Evolutionary conservation across 371 early-diverging fungal species (phyloP), one percentile per base, ranked within the genome.

Genomic region (Syncephalastrum monosporum): DNA sequence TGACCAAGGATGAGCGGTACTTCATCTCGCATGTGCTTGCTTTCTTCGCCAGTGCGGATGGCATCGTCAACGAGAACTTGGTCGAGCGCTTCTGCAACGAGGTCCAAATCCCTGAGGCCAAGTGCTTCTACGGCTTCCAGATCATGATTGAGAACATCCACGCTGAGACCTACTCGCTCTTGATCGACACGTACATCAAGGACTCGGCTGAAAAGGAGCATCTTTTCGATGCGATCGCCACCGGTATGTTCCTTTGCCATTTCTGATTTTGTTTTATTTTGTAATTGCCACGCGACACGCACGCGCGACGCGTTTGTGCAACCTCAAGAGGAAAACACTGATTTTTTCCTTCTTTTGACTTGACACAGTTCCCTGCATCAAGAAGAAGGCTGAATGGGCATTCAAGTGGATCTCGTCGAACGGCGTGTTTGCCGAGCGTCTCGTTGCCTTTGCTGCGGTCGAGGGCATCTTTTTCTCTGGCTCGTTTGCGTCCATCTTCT

Each of bases 401-500:
- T 78, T 98, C 70, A 83, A 85, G 42, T 99, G 99, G 99, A 99
- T 99, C 71, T 79, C 83, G 3, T 92, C 92, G 75, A 82, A 86
- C 52, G 77, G 88, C n/a, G 82, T 91, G 46, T 99, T 99, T 84
- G 95, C 92, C 53, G 94, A 94, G 63, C 89, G 99, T 58, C 81
- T 99, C 21, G 91, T 99, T 33, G 99, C 99, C 50, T 99, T 99
- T 84, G 99, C 99, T 48, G 99, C 98, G 45, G 99, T 99, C 19
- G 99, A 99, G 74, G 99, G 99, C 53, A 98, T 99, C 71, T 99
- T 99, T 88, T 99, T 99, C 82, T 96, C 96, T 50, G 99, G 99
- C 8, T 88, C 99, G 17, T 97, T 99, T 77, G 99, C 99, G 3
- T 86, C 99, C 43, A 99, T 99, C 83, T 99, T 99, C 74, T 99